A percentile compares a stretch with the other conserved stretches of the same genome.
Conservation (phyloP, 148 eudicot species). For the Persicaria maculosa region DNA sequence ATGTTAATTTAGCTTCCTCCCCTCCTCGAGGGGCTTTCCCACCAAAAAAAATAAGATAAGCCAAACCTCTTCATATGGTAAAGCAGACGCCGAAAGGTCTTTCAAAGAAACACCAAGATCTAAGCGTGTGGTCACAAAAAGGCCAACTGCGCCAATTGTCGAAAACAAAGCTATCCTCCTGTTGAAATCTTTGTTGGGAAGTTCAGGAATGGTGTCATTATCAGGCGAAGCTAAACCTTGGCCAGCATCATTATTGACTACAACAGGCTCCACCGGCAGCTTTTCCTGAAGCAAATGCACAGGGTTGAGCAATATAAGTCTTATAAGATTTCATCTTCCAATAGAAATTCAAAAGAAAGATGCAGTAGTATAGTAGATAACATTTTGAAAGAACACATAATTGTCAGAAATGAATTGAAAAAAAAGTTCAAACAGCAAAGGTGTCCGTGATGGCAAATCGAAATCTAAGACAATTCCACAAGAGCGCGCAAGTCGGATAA, state of each 20-base stretch:
- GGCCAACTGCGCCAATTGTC: slow-evolving; percentile 60
- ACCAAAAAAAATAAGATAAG: not conserved
- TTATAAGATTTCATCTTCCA: slow-evolving; percentile 63
- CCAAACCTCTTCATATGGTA: slow-evolving; percentile 86
- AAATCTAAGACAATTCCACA: not conserved
- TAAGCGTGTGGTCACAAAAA: slow-evolving; percentile 55
- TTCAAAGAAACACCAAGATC: slow-evolving; percentile 81
- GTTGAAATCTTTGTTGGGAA: slow-evolving; percentile 57
- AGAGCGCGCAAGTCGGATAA: not conserved
- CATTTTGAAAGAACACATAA: not conserved
- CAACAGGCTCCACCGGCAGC: slow-evolving; percentile 73
- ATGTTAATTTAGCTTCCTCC: too few species aligned
- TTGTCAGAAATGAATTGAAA: not conserved
- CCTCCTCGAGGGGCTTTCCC: too few species aligned
- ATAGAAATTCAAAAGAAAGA: slow-evolving; percentile 42
- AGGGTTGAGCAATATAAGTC: slow-evolving; percentile 52
- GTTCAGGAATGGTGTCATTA: slow-evolving; percentile 42
- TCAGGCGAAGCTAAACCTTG: slow-evolving; percentile 29
- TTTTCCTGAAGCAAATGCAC: slow-evolving; percentile 69
- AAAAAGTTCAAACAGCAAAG: not conserved
- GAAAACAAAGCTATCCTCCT: slow-evolving; percentile 57
- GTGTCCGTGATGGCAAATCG: not conserved
- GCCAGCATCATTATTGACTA: slow-evolving; percentile 21
- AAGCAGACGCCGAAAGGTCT: slow-evolving; percentile 74
- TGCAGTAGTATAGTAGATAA: slow-evolving; percentile 18